Evolutionary conservation across 306 rosid species (phyloP).

Genomic region (Corylus avellana): DNA sequence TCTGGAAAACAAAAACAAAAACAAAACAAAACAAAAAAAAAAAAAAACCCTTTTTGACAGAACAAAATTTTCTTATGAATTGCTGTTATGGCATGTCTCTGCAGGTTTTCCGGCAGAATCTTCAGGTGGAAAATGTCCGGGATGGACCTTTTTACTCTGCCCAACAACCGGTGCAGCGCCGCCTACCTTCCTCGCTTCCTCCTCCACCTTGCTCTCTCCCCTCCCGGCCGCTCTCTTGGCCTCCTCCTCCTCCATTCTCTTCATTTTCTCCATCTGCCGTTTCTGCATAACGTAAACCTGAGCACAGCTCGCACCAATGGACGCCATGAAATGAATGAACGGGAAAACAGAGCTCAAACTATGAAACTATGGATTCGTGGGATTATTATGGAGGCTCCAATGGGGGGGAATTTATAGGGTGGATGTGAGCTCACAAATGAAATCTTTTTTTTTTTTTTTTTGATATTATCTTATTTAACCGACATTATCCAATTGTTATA

Average conservation of each 20-base stretch:
- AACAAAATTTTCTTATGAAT: no score
- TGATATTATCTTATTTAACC: background rate
- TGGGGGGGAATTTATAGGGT: slow-evolving; percentile 25
- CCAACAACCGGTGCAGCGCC: background rate
- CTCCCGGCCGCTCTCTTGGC: slow-evolving; percentile 8
- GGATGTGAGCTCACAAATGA: background rate
- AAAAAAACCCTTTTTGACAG: no score
- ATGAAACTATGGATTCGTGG: background rate
- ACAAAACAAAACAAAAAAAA: no score
- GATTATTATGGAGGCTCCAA: background rate
- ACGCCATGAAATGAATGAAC: slow-evolving; percentile 28
- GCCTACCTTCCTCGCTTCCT: background rate
- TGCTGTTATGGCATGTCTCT: background rate
- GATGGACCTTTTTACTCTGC: slow-evolving; percentile 33
- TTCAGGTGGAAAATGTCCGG: background rate
- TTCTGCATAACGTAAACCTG: slow-evolving; percentile 42
- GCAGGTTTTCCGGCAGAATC: slow-evolving; percentile 8
- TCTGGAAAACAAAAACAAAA: no score
- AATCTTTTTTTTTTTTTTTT: background rate
- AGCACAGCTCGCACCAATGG: slow-evolving; percentile 44
- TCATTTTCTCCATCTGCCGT: slow-evolving; percentile 37
- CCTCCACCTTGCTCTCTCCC: slow-evolving; percentile 1
- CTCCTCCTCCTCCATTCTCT: slow-evolving; percentile 32
- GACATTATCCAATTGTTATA: slow-evolving; percentile 14
- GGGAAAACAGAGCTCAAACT: background rate